phyloP scores from a whole-genome alignment of 257 asterid species.

The Solanum megistacrolobum region DNA sequence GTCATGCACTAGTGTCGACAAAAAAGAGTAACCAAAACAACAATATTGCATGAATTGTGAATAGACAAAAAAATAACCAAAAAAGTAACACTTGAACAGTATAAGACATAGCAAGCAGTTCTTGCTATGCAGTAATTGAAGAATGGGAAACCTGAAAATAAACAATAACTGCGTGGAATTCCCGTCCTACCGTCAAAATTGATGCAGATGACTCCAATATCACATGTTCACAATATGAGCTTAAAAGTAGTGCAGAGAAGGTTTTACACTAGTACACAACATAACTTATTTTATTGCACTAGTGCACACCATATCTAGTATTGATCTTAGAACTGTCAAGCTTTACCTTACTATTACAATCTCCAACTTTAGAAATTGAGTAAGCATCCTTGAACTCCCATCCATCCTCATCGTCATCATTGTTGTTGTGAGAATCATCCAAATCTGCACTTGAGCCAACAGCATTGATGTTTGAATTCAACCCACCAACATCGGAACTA shows the following conservation, averaged over 20 bases:
- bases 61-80: not conserved
- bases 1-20: not conserved
- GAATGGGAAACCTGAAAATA: not conserved
- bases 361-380: constrained; percentile 19
- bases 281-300: not conserved
- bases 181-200: not conserved
- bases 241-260: not conserved
- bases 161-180: not conserved
- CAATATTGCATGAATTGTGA: not conserved
- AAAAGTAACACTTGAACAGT: not conserved
- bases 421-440: constrained; percentile 12
- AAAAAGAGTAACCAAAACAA: not conserved
- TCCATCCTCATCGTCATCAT: constrained; percentile 30
- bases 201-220: constrained; percentile 1
- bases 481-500: not conserved
- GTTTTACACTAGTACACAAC: not conserved
- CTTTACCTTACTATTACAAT: constrained; percentile 31
- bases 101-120: not conserved
- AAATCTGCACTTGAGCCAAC: not conserved
- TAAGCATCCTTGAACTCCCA: constrained; percentile 74
- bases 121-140: not conserved
- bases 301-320: not conserved
- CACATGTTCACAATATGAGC: not conserved
- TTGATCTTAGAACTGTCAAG: not conserved
- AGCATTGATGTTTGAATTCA: not conserved